phyloP scores from a whole-genome alignment of 2,329 filamentous ascomycete species.

The Tolypocladium cylindrosporum region DNA sequence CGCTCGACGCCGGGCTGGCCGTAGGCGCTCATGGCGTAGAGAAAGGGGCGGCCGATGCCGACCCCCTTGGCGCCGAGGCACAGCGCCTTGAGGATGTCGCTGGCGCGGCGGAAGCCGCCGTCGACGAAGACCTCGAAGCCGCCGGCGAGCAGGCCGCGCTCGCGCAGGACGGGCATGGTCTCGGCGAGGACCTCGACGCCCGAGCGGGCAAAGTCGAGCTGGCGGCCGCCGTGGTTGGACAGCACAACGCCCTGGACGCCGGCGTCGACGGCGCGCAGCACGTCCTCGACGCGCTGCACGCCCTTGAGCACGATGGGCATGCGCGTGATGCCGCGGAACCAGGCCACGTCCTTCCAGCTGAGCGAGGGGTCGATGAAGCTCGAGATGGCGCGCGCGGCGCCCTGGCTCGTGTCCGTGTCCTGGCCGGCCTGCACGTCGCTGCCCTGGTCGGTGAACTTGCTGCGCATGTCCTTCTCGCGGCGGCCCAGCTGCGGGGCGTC shows the following conservation, averaged over 20 bases:
- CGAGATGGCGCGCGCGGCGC: conserved; percentile 88
- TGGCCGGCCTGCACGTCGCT: conserved; percentile 72
- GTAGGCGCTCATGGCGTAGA: conserved; percentile 94
- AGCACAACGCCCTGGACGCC: conserved; percentile 86
- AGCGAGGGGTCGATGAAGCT: conserved; percentile 94
- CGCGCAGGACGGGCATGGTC: conserved; percentile 77
- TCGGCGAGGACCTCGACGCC: conserved; percentile 86
- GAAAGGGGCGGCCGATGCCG: conserved; percentile 86
- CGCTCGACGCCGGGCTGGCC: conserved; percentile 78
- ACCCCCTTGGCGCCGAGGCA: conserved; percentile 88
- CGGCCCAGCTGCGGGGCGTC: conserved; percentile 93
- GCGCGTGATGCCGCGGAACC: conserved; percentile 81
- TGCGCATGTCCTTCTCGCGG: conserved; percentile 95
- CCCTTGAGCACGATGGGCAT: conserved; percentile 98
- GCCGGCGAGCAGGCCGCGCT: conserved; percentile 46
- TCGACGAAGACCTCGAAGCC: conserved; percentile 85
- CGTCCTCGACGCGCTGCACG: conserved; percentile 92
- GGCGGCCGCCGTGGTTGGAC: conserved; percentile 90
- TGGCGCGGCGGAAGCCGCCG: conserved; percentile 79
- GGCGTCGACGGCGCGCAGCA: conserved; percentile 71
- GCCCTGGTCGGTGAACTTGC: conserved; percentile 77
- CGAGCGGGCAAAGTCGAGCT: conserved; percentile 85
- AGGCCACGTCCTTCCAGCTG: conserved; percentile 87
- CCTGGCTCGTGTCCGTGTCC: conserved; percentile 76
- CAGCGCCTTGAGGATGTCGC: conserved; percentile 90